phyloP scores from a whole-genome alignment of 768 basidiomycete genomes.

The Suillus subluteus region DNA sequence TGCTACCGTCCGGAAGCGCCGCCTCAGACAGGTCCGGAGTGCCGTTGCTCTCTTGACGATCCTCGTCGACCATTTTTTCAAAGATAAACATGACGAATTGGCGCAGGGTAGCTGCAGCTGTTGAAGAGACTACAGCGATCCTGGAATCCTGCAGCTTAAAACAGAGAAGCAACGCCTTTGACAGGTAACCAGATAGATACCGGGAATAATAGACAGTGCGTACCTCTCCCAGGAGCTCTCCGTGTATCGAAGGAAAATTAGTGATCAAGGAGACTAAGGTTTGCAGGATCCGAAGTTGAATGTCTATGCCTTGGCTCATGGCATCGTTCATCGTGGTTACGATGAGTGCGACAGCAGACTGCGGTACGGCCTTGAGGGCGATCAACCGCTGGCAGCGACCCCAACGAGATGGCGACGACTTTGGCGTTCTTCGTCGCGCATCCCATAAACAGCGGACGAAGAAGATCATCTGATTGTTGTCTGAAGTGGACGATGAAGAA shows the following conservation, averaged over 20 bases:
- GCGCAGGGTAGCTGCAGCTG: conserved; percentile 92
- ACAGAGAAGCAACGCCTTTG: conserved; percentile 85
- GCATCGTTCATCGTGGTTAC: conserved; percentile 85
- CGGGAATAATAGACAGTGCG: conserved; percentile 29
- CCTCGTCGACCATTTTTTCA: conserved; percentile 88
- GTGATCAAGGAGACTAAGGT: conserved; percentile 90
- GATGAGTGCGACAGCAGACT: conserved; percentile 76
- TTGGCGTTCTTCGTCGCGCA: conserved; percentile 92
- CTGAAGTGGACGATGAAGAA: conserved; percentile 39
- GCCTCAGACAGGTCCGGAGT: conserved; percentile 37
- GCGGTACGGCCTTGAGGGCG: conserved; percentile 80
- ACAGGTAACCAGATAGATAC: neutral
- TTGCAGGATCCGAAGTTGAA: conserved; percentile 91
- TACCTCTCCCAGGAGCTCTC: conserved; percentile 79
- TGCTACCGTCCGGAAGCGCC: conserved; percentile 68
- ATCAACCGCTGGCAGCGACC: conserved; percentile 91
- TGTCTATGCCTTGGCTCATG: conserved; percentile 93
- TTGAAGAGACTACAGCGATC: conserved; percentile 95
- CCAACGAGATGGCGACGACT: conserved; percentile 89
- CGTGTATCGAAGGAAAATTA: conserved; percentile 83
- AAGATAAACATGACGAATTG: conserved; percentile 98
- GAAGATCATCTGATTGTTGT: conserved; percentile 82
- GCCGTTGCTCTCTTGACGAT: conserved; percentile 44
- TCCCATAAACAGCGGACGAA: conserved; percentile 90
- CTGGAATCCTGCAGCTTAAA: conserved; percentile 95